Percentiles rank a stretch among this genome's conserved stretches.
phyloP scores from a whole-genome alignment of 495 filamentous ascomycete species.

The Xylaria sp. region DNA sequence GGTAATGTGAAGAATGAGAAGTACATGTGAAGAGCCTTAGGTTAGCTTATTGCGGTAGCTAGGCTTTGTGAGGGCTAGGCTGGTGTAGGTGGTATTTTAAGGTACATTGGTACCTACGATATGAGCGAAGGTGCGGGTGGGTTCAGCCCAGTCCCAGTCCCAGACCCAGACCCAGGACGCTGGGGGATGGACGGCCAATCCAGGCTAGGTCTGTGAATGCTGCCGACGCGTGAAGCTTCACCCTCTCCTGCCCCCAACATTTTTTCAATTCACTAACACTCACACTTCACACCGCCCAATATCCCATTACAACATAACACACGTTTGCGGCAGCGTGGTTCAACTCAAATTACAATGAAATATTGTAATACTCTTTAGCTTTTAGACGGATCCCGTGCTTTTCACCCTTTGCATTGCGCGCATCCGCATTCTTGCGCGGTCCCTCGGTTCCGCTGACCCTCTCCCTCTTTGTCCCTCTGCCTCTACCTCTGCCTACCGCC shows the following conservation, averaged over 20 bases:
- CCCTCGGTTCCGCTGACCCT: neutral
- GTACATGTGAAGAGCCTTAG: too few species aligned
- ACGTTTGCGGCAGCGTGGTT: neutral
- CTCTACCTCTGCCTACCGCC: too few species aligned
- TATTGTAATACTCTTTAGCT: neutral
- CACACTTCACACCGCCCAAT: neutral
- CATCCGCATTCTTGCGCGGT: constrained; percentile 11
- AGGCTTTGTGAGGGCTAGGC: neutral
- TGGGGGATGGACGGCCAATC: neutral
- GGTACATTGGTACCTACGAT: too few species aligned
- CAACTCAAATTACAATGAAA: neutral
- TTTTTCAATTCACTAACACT: constrained; percentile 11
- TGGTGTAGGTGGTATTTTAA: too few species aligned
- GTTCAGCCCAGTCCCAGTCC: neutral
- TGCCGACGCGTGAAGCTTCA: constrained; percentile 27
- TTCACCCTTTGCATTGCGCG: neutral
- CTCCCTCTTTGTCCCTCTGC: constrained; percentile 4
- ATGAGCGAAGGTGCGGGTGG: neutral
- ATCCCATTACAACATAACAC: neutral
- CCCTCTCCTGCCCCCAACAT: neutral
- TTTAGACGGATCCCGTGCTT: neutral
- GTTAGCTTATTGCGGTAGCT: neutral
- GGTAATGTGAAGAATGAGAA: neutral
- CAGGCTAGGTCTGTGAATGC: neutral
- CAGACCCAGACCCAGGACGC: too few species aligned